Base-by-base conservation (phyloP, 768 basidiomycete genomes). In the Auriculariales sp. region DNA sequence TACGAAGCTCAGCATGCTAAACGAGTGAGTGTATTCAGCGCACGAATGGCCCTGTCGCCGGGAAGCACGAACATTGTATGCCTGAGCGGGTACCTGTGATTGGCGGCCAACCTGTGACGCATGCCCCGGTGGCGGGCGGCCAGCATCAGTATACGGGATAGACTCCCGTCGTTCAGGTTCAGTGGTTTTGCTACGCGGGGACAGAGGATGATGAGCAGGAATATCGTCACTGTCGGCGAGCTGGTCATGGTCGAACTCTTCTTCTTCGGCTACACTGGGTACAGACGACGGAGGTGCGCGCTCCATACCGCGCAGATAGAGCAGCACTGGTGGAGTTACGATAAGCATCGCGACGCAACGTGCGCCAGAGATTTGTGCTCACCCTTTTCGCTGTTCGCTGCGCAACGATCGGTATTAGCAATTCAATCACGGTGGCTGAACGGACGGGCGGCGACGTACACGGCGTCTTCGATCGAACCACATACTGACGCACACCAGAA, bases 311-410 rank as follows among this genome's bases (percentile, higher is more conserved):
- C 39, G 39, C 22, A 44, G 39, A 24, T 44, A 44, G 19, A 44
- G 39, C 19, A 44, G 15, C 7, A 44, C 39, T 44, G 39, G 39
- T 5, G 6, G n/a, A 4, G n/a, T n/a, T n/a, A n/a, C n/a, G n/a
- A n/a, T n/a, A n/a, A n/a, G n/a, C n/a, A n/a, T n/a, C n/a, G n/a
- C n/a, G n/a, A n/a, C n/a, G n/a, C n/a, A n/a, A n/a, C n/a, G n/a
- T n/a, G n/a, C n/a, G n/a, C n/a, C n/a, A n/a, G n/a, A n/a, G n/a
- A n/a, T 19, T 22, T 12, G 27, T 24, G 39, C 39, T 7, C 17
- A 44, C 39, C 39, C 15, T 44, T 44, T 25, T 44, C 39, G 39
- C 39, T 44, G 39, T 44, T 44, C 22, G 39, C 39, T 44, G 39
- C 22, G 19, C 22, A 11, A 22, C n/a, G 10, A 4, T 3, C 35